A percentile compares a stretch with the other conserved stretches of the same genome.
Conservation (phyloP, 2,329 filamentous ascomycete species). For the Graphiopsis chlorocephala region DNA sequence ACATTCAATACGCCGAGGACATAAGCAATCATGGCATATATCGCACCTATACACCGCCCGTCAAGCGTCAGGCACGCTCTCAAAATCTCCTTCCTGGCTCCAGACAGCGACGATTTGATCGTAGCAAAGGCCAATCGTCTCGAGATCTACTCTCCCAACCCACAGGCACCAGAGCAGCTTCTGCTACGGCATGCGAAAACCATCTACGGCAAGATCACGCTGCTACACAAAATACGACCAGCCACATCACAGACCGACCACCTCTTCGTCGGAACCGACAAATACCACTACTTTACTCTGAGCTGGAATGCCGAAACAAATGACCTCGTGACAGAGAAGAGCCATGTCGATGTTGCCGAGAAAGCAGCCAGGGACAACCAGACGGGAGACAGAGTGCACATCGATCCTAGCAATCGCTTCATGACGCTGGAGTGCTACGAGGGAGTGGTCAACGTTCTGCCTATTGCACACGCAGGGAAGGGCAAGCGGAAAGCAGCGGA, state of each 20-base stretch:
- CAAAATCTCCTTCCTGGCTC: conserved; percentile 70
- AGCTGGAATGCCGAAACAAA: conserved; percentile 67
- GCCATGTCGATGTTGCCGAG: conserved; percentile 59
- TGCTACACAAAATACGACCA: conserved; percentile 77
- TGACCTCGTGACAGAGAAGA: conserved; percentile 56
- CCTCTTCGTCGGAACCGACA: conserved; percentile 88
- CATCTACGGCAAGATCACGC: conserved; percentile 81
- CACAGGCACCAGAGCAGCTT: conserved; percentile 59
- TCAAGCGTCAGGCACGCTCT: conserved; percentile 89
- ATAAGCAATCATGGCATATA: conserved; percentile 72
- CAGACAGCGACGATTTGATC: conserved; percentile 76
- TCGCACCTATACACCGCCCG: conserved; percentile 88
- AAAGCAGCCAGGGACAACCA: conserved; percentile 69
- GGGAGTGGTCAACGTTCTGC: conserved; percentile 63
- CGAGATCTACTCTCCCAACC: conserved; percentile 66
- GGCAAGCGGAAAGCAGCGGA: conserved; percentile 45
- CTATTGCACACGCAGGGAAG: conserved; percentile 55
- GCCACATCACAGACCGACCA: conserved; percentile 73
- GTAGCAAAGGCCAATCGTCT: conserved; percentile 83
- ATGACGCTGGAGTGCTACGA: conserved; percentile 68
- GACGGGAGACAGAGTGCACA: conserved; percentile 76
- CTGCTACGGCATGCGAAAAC: conserved; percentile 65
- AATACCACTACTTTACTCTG: conserved; percentile 85
- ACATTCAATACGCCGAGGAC: conserved; percentile 12
- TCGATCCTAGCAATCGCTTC: conserved; percentile 73